Base-by-base conservation (phyloP, 257 asterid species). In the Lavandula angustifolia region DNA sequence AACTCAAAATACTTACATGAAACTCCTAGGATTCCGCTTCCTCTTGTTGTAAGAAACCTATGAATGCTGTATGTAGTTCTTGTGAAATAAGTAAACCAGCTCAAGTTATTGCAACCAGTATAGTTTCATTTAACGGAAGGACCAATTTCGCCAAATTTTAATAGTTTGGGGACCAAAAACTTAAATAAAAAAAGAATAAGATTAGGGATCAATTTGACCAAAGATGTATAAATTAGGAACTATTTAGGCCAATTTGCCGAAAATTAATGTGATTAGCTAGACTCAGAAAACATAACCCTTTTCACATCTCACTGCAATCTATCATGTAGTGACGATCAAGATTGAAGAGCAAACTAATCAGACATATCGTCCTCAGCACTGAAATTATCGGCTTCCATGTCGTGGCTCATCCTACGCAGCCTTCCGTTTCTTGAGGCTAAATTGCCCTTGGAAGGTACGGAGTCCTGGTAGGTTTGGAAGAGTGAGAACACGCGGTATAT, bases 311-410 rank as follows among this genome's bases (percentile, higher is more conserved):
- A n/a, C n/a, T n/a, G n/a, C n/a, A n/a, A n/a, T n/a, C n/a, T 48
- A 62, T 17, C 52, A 54, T 22, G 16, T 53, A 34, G 60, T 66
- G 61, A 47, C 38, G 40, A 52, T 9, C 47, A 60, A 44, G 51
- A 47, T 22, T 22, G 27, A 22, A 38, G 43, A 38, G 43, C 43
- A 34, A 49, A 73, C 78, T 82, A 89, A 14, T 89, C 97, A 7
- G 97, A 90, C 79, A 72, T 14, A 22, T 86, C 83, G 59, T 90
- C 89, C 59, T 87, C 96, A 1, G 68, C 89, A 41, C 97, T 83
- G 41, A 77, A 85, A 43, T 82, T 86, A 67, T 83, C 92, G 3
- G 59, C 77, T 69, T 87, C 95, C 31, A 73, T 55, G 35, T 87
- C 92, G 69, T 73, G 75, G 52, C 69, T 67, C 12, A 56, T 89